Percentiles rank a stretch among this genome's conserved stretches.
Evolutionary conservation across 306 rosid genomes (phyloP).

Genomic region (Crataegus laevigata): DNA sequence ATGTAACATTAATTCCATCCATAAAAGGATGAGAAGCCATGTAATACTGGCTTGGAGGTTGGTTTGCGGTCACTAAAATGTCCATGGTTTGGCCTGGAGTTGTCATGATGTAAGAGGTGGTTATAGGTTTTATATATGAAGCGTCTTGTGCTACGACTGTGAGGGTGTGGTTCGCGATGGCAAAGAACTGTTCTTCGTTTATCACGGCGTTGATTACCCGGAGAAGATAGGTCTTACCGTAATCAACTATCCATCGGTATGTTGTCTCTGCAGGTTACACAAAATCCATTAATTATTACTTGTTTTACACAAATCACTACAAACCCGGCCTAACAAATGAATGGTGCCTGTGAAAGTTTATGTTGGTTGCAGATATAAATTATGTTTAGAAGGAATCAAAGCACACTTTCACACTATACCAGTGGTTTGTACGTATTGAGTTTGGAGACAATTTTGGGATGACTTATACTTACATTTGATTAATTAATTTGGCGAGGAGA

Average conservation of each 20-base stretch:
- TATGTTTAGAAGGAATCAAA: too few relatives aligned
- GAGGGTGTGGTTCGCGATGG: constrained; percentile 31
- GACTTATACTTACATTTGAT: neutral
- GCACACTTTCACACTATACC: neutral
- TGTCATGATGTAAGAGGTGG: constrained; percentile 25
- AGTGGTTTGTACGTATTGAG: too few relatives aligned
- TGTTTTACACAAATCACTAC: neutral
- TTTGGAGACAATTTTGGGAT: neutral
- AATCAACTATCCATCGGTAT: constrained; percentile 1
- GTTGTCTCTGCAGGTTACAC: constrained; percentile 21
- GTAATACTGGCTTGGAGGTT: constrained; percentile 15
- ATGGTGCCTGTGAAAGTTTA: neutral
- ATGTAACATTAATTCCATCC: neutral
- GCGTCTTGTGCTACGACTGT: constrained; percentile 31
- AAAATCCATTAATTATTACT: neutral
- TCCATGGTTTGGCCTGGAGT: constrained; percentile 51
- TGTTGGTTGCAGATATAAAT: too few relatives aligned
- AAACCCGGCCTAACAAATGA: neutral
- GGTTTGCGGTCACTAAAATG: constrained; percentile 29
- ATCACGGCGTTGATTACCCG: constrained; percentile 21
- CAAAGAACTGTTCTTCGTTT: constrained; percentile 35
- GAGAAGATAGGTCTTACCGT: constrained; percentile 32
- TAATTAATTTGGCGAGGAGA: neutral
- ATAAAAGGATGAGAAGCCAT: constrained; percentile 20
- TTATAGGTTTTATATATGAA: constrained; percentile 29